Conservation (phyloP, 1,284 basidiomycete genomes). For the Naganishia sp. region DNA sequence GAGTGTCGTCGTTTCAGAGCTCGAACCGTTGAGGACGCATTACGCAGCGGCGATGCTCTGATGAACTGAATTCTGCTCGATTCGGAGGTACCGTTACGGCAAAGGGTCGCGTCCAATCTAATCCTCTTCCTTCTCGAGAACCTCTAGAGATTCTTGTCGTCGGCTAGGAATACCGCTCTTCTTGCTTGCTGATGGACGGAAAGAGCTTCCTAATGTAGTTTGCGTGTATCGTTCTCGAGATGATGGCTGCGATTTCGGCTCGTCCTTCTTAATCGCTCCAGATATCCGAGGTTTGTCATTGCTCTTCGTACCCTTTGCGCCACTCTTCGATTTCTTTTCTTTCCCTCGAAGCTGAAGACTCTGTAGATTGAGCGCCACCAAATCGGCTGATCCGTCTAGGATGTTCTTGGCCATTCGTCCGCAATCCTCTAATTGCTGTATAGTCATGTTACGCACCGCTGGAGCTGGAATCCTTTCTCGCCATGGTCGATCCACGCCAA, state of each 20-base stretch:
- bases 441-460: constrained; percentile 11
- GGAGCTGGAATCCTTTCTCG: constrained; percentile 1
- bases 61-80: no score
- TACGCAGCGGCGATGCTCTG: no score
- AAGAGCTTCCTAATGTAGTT: background rate
- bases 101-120: no score
- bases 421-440: constrained; percentile 13
- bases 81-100: no score
- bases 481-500: constrained; percentile 15
- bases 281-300: background rate
- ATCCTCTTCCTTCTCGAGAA: no score
- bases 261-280: background rate
- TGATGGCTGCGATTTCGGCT: background rate
- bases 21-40: no score
- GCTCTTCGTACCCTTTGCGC: background rate
- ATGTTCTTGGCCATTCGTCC: constrained; percentile 8
- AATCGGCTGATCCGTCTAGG: constrained; percentile 7
- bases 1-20: no score
- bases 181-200: no score
- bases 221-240: constrained; percentile 7
- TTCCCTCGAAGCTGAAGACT: constrained; percentile 16
- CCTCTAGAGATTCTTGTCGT: no score
- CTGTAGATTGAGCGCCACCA: constrained; percentile 16
- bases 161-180: no score
- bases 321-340: background rate